Evolutionary conservation across 345 rosid genomes (phyloP).

Genomic region (Euphorbia peplus): DNA sequence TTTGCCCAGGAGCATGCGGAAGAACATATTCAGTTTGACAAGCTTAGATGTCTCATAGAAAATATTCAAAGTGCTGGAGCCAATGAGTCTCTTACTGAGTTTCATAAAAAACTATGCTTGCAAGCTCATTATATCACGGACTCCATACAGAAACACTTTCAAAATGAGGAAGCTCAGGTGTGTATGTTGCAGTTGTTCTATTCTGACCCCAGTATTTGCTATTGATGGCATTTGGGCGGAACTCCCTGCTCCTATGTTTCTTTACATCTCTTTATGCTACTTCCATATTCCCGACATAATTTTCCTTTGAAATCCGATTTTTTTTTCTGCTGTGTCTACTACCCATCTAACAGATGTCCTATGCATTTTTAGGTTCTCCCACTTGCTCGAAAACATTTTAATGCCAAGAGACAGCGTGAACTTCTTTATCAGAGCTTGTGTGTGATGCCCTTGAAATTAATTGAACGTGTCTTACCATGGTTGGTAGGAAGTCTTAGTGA

Average conservation of each 20-base stretch:
- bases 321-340: background rate
- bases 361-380: constrained; percentile 47
- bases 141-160: constrained; percentile 51
- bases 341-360: constrained; percentile 1
- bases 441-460: constrained; percentile 58
- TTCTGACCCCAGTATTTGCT: background rate
- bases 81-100: constrained; percentile 43
- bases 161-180: constrained; percentile 59
- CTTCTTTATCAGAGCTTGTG: constrained; percentile 59
- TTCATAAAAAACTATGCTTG: constrained; percentile 41
- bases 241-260: background rate
- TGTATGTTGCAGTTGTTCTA: constrained; percentile 14
- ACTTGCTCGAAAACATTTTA: constrained; percentile 56
- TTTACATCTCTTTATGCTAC: background rate
- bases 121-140: constrained; percentile 58
- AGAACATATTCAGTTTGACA: constrained; percentile 52
- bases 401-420: constrained; percentile 52
- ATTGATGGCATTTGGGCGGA: background rate
- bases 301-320: background rate
- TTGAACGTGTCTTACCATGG: constrained; percentile 62
- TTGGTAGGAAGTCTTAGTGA: constrained; percentile 48
- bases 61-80: constrained; percentile 49
- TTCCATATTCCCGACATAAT: background rate
- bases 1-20: constrained; percentile 59
- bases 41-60: constrained; percentile 49